Conservation (phyloP, 495 filamentous ascomycete genomes). For the Talaromyces wortmannii region DNA sequence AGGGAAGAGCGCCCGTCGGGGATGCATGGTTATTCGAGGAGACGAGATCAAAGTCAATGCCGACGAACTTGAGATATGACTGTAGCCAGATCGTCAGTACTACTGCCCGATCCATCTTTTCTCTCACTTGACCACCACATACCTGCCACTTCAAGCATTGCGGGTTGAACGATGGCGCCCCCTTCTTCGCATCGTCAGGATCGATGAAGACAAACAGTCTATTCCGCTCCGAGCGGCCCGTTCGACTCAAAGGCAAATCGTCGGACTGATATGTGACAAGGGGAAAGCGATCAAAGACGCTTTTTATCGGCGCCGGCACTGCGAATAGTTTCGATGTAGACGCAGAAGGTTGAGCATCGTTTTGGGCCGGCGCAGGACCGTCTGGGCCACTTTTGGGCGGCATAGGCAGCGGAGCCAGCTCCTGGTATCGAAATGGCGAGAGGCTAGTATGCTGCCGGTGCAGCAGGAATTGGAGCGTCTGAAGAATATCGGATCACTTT, state of each 20-base stretch:
- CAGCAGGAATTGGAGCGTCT: background rate
- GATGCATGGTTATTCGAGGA: conserved; percentile 90
- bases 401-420: conserved; percentile 17
- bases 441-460: background rate
- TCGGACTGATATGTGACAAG: conserved; percentile 71
- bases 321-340: conserved; percentile 41
- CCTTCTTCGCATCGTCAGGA: conserved; percentile 51
- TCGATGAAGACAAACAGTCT: conserved; percentile 75
- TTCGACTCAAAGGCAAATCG: conserved; percentile 62
- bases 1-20: conserved; percentile 79
- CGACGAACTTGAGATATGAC: conserved; percentile 77
- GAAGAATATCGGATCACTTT: too few species aligned
- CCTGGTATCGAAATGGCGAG: background rate
- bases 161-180: conserved; percentile 81
- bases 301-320: conserved; percentile 70
- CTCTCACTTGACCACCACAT: conserved; percentile 11
- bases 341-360: conserved; percentile 7
- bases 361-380: background rate
- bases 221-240: conserved; percentile 37
- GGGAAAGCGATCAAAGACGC: conserved; percentile 78
- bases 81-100: conserved; percentile 23
- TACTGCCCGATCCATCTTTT: background rate
- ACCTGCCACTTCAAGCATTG: conserved; percentile 97
- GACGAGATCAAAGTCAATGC: conserved; percentile 59
- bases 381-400: conserved; percentile 17